Evolutionary conservation across 495 filamentous ascomycete species (phyloP).

Genomic region (Penicillium crystallinum): DNA sequence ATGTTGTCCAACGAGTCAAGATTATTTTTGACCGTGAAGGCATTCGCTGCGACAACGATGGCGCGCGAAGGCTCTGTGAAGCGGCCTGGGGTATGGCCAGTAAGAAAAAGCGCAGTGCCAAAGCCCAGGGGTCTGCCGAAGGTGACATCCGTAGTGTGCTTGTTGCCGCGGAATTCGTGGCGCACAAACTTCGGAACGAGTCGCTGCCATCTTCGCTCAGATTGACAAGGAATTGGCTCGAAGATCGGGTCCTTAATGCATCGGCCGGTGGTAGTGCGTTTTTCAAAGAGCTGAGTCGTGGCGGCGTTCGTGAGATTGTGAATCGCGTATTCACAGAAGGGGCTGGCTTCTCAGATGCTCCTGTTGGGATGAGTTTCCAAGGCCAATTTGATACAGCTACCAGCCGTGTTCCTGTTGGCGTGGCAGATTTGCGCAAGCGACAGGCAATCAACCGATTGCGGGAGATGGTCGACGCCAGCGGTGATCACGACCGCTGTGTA

Average conservation of each 20-base stretch:
- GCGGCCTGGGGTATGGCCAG: slow-evolving; percentile 80
- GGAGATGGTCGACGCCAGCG: slow-evolving; percentile 84
- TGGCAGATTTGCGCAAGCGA: slow-evolving; percentile 70
- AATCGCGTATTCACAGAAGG: slow-evolving; percentile 82
- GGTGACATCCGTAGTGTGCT: slow-evolving; percentile 90
- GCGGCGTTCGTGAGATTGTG: slow-evolving; percentile 75
- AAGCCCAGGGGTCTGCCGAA: slow-evolving; percentile 57
- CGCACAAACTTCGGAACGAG: slow-evolving; percentile 65
- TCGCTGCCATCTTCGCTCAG: slow-evolving; percentile 26
- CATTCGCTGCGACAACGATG: slow-evolving; percentile 78
- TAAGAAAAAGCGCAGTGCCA: slow-evolving; percentile 52
- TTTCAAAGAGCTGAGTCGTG: slow-evolving; percentile 70
- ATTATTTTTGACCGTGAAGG: slow-evolving; percentile 80
- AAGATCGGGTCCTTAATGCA: slow-evolving; percentile 66
- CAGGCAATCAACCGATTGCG: slow-evolving; percentile 73
- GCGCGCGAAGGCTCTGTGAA: slow-evolving; percentile 84
- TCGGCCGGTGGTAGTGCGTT: slow-evolving; percentile 70
- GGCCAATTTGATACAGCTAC: slow-evolving; percentile 27
- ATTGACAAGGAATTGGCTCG: slow-evolving; percentile 79
- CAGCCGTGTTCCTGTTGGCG: slow-evolving; percentile 41
- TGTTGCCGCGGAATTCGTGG: slow-evolving; percentile 94
- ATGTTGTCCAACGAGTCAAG: slow-evolving; percentile 78
- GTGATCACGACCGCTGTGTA: slow-evolving; percentile 81
- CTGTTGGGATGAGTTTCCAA: slow-evolving; percentile 28
- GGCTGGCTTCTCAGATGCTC: slow-evolving; percentile 69